Percentiles rank a stretch among this genome's conserved stretches.
Evolutionary conservation across 371 early-diverging fungal genomes (phyloP).

Genomic region (Apophysomyces ossiformis): DNA sequence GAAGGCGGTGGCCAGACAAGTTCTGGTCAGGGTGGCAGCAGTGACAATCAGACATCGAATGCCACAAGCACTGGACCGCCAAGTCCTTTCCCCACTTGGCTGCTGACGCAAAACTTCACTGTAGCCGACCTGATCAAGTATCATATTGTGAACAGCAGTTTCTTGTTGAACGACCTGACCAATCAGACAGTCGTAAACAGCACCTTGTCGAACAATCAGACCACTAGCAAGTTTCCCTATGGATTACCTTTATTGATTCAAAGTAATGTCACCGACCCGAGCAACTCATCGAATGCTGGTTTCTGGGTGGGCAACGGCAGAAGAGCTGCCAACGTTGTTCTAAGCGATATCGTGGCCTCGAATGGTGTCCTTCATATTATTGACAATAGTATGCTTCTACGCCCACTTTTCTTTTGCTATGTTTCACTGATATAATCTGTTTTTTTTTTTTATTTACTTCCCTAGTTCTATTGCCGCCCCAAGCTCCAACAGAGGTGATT

Average conservation of each 20-base stretch:
- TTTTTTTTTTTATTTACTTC: too few relatives aligned
- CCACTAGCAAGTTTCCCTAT: slow-evolving; percentile 20
- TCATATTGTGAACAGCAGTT: slow-evolving; percentile 36
- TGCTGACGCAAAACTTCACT: slow-evolving; percentile 16
- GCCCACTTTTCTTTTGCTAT: not conserved
- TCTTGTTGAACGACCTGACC: slow-evolving; percentile 22
- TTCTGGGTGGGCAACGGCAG: slow-evolving; percentile 38
- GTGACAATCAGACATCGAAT: slow-evolving; percentile 7
- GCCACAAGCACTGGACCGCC: slow-evolving; percentile 13
- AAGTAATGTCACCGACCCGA: slow-evolving; percentile 25
- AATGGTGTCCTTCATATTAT: slow-evolving; percentile 48
- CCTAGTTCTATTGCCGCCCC: slow-evolving; percentile 43
- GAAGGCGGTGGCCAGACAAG: not conserved
- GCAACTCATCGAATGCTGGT: slow-evolving; percentile 1
- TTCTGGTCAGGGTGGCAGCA: not conserved
- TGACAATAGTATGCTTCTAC: slow-evolving; percentile 29
- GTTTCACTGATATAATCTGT: not conserved
- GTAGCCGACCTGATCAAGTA: slow-evolving; percentile 36
- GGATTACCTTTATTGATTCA: slow-evolving; percentile 36
- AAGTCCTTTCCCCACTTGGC: slow-evolving; percentile 10
- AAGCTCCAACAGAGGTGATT: slow-evolving; percentile 25
- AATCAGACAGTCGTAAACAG: slow-evolving; percentile 22
- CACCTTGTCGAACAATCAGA: slow-evolving; percentile 35
- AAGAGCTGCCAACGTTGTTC: slow-evolving; percentile 24
- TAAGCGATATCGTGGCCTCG: slow-evolving; percentile 35